Conservation (phyloP, 176 grass and related monocot genomes). For the Avena atlantica region DNA sequence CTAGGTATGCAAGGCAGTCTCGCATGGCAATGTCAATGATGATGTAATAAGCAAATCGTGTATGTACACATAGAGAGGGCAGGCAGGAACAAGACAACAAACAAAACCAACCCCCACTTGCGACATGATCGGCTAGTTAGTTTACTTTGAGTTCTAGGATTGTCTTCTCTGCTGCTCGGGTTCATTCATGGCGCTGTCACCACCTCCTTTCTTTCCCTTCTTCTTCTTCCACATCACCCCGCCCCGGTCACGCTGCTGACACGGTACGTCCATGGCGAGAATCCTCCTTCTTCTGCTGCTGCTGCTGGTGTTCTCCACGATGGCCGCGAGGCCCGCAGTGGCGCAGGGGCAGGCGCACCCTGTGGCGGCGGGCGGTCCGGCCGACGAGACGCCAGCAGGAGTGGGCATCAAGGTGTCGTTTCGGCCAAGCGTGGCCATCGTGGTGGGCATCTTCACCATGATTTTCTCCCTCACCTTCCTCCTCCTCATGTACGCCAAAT, state of each 20-base stretch:
- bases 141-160: neutral
- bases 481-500: slow-evolving; percentile 95
- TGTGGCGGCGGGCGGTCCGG: neutral
- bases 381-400: neutral
- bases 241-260: neutral
- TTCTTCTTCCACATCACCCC: neutral
- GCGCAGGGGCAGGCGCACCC: slow-evolving; percentile 20
- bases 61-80: neutral
- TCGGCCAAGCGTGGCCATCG: slow-evolving; percentile 78
- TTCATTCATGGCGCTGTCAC: neutral
- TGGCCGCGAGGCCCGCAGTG: neutral
- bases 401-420: slow-evolving; percentile 57
- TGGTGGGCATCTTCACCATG: slow-evolving; percentile 85
- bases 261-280: neutral
- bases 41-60: neutral
- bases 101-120: slow-evolving; percentile 21
- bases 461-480: slow-evolving; percentile 89
- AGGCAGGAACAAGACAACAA: neutral
- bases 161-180: neutral
- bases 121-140: neutral
- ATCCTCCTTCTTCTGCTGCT: slow-evolving; percentile 10
- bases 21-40: neutral
- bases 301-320: neutral
- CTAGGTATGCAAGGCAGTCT: neutral
- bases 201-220: neutral